These are phyloP conservation scores for Clarireedia hainanense DNA, from an alignment of 2,329 filamentous ascomycete genomes.

Conservation along the genomic window DNA sequence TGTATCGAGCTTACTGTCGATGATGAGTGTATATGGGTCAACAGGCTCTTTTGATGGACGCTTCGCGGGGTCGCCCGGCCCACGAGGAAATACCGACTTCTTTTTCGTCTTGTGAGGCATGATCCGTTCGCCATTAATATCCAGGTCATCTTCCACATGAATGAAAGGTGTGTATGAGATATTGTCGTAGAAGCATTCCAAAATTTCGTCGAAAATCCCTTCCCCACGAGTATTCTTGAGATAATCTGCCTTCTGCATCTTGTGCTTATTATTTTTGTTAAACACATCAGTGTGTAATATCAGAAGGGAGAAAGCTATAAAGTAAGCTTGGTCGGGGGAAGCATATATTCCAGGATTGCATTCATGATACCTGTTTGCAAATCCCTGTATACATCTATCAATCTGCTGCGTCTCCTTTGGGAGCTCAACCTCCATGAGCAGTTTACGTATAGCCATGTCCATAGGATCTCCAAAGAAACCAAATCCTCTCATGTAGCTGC, in stretches of 20 bases:
- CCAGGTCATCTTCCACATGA: conserved; percentile 86
- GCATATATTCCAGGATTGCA: conserved; percentile 96
- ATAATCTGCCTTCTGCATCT: conserved; percentile 96
- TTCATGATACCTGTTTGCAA: conserved; percentile 94
- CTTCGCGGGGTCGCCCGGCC: conserved; percentile 54
- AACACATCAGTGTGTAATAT: conserved; percentile 98
- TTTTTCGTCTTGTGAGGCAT: conserved; percentile 65
- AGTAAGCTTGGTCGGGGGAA: conserved; percentile 90
- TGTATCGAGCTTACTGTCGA: conserved; percentile 79
- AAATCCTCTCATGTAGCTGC: conserved; percentile 93
- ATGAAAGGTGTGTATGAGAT: conserved; percentile 98
- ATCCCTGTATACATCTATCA: conserved; percentile 85
- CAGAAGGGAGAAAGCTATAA: conserved; percentile 92
- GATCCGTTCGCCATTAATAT: conserved; percentile 68
- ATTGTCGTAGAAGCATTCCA: conserved; percentile 97
- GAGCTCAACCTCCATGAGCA: conserved; percentile 92
- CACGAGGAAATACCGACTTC: conserved; percentile 55
- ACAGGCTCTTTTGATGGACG: conserved; percentile 73
- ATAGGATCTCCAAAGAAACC: conserved; percentile 94
- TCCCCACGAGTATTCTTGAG: conserved; percentile 90
- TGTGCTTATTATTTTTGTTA: conserved; percentile 99
- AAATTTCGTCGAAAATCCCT: conserved; percentile 84
- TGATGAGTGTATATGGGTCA: conserved; percentile 89
- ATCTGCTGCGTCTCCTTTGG: conserved; percentile 98
- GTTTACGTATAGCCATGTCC: conserved; percentile 93